Percentiles rank a stretch among this genome's conserved stretches.
phyloP scores from a whole-genome alignment of 2,329 filamentous ascomycete species.

The Raffaelea albimanens region DNA sequence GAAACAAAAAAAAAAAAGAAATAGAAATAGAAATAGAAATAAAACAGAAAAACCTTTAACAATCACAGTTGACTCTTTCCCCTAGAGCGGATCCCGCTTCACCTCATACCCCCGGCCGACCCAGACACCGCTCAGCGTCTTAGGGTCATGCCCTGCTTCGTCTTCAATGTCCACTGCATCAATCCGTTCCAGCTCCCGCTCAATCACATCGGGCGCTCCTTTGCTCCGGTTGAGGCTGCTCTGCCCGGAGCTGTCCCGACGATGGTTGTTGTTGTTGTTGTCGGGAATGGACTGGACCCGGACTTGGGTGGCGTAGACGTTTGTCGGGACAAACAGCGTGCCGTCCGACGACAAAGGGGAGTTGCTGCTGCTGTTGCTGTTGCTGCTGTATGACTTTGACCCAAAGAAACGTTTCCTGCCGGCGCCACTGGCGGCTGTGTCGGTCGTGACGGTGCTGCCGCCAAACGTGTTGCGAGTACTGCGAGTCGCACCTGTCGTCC shows the following conservation, averaged over 20 bases:
- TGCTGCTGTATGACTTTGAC: background rate
- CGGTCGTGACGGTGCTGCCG: background rate
- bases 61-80: too few relatives aligned
- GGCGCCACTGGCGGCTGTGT: constrained; percentile 1
- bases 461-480: background rate
- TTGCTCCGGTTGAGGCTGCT: constrained; percentile 9
- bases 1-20: background rate
- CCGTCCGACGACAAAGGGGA: too few relatives aligned
- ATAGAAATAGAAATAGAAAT: background rate
- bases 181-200: constrained; percentile 15
- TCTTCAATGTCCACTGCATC: constrained; percentile 9
- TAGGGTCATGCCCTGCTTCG: background rate
- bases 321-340: background rate
- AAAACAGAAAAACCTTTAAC: too few relatives aligned
- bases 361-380: background rate
- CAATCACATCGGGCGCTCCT: constrained; percentile 8
- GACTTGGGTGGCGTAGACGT: background rate
- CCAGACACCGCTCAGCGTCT: constrained; percentile 7
- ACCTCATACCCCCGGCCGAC: constrained; percentile 14
- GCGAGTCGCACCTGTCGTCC: background rate
- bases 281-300: too few relatives aligned
- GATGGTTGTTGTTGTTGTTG: background rate
- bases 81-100: constrained; percentile 3
- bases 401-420: constrained; percentile 3
- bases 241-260: constrained; percentile 1